phyloP scores from a whole-genome alignment of 371 early-diverging fungal species.

The Mortierella sp. region DNA sequence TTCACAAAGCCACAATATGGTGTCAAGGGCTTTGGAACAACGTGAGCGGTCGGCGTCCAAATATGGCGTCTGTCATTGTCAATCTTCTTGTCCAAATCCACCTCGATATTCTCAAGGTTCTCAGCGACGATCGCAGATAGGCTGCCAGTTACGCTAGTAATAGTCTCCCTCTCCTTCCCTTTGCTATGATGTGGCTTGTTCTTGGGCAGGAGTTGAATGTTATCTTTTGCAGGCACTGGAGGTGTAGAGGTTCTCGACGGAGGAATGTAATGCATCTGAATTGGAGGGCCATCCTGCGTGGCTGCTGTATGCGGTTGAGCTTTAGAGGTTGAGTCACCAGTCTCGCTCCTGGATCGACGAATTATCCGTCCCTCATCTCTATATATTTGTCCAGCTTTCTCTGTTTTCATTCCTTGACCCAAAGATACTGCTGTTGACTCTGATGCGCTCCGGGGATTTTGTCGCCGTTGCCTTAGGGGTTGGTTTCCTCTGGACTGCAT shows the following conservation, averaged over 20 bases:
- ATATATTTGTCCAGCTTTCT: neutral
- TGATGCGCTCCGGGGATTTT: neutral
- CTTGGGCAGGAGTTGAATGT: neutral
- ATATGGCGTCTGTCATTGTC: neutral
- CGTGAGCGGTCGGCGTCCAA: conserved; percentile 9
- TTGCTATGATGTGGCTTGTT: neutral
- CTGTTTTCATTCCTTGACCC: neutral
- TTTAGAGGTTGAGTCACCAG: neutral
- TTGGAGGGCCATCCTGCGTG: neutral
- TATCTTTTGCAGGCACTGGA: neutral
- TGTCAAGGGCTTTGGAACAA: neutral
- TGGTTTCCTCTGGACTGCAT: neutral
- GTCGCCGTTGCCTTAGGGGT: neutral
- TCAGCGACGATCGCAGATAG: conserved; percentile 22
- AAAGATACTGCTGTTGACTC: neutral
- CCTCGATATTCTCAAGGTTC: conserved; percentile 16
- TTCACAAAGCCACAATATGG: no score
- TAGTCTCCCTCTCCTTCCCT: no score
- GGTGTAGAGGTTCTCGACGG: neutral
- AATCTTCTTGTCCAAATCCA: neutral
- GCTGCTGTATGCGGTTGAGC: neutral
- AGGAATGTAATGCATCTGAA: neutral
- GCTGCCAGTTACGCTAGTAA: conserved; percentile 9
- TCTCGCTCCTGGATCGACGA: conserved; percentile 4
- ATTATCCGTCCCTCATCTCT: neutral